Conservation (phyloP, 768 basidiomycete genomes). For the Boletus tomentosulus region DNA sequence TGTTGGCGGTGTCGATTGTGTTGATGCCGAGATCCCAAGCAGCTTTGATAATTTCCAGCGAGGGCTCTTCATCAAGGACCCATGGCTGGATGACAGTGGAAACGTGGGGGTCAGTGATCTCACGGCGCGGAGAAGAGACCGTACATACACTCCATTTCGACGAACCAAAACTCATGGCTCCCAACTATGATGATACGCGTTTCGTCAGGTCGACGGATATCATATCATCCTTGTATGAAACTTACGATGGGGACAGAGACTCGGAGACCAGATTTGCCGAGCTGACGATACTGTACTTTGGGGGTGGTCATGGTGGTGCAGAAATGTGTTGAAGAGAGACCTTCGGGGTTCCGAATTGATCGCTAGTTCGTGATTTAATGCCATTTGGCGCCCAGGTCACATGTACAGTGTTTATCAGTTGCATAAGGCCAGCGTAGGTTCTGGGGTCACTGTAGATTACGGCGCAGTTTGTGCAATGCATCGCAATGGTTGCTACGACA, state of each 20-base stretch:
- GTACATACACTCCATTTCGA: slow-evolving; percentile 24
- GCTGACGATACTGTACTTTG: slow-evolving; percentile 25
- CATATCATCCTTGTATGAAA: neutral
- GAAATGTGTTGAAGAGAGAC: neutral
- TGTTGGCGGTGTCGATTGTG: slow-evolving; percentile 39
- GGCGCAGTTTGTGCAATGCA: neutral
- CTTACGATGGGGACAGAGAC: slow-evolving; percentile 35
- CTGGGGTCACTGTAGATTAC: neutral
- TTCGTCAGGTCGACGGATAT: neutral
- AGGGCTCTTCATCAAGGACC: slow-evolving; percentile 27
- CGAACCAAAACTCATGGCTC: slow-evolving; percentile 26
- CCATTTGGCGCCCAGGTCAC: neutral
- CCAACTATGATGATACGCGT: slow-evolving; percentile 15
- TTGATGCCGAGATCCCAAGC: slow-evolving; percentile 40
- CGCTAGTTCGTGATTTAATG: neutral
- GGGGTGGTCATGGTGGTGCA: neutral
- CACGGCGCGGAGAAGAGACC: neutral
- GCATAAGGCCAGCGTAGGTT: neutral
- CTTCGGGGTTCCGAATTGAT: neutral
- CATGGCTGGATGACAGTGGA: slow-evolving; percentile 14
- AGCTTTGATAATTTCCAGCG: slow-evolving; percentile 32
- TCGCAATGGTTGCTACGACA: neutral
- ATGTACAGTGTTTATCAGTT: neutral
- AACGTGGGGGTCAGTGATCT: neutral
- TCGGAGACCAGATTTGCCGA: slow-evolving; percentile 31